phyloP scores from a whole-genome alignment of 805 yeast species.

The Lipomyces chichibuensis region DNA sequence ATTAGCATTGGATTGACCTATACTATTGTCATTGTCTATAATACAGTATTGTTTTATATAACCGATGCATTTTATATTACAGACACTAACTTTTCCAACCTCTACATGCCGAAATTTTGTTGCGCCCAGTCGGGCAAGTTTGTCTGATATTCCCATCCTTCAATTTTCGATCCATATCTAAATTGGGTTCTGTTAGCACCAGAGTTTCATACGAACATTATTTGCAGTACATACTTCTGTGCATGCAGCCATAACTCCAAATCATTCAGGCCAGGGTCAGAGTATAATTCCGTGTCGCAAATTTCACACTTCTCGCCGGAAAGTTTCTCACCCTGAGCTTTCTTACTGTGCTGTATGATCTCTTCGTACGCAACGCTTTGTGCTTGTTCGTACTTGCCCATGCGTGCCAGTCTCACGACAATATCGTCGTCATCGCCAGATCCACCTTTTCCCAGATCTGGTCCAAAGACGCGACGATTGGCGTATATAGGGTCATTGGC shows the following conservation, averaged over 20 bases:
- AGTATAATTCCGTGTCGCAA: slow-evolving; percentile 71
- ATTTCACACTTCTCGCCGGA: slow-evolving; percentile 61
- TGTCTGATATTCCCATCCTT: slow-evolving; percentile 72
- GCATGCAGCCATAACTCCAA: slow-evolving; percentile 92
- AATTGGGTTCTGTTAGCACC: not conserved
- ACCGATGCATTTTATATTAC: not conserved
- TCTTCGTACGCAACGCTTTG: slow-evolving; percentile 30
- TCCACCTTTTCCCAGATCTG: slow-evolving; percentile 64
- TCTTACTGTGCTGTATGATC: slow-evolving; percentile 23
- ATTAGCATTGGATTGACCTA: not conserved
- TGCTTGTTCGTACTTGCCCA: slow-evolving; percentile 38
- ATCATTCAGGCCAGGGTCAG: slow-evolving; percentile 89
- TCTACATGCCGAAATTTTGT: slow-evolving; percentile 19
- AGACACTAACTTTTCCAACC: not conserved
- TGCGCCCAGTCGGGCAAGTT: slow-evolving; percentile 82
- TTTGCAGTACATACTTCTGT: slow-evolving; percentile 50
- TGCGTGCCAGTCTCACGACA: slow-evolving; percentile 47
- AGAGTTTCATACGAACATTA: slow-evolving; percentile 51
- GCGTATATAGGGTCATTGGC: slow-evolving; percentile 92
- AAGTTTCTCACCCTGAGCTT: slow-evolving; percentile 62
- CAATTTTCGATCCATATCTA: slow-evolving; percentile 33
- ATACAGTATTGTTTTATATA: not conserved
- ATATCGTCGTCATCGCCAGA: slow-evolving; percentile 55
- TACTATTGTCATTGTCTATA: not conserved
- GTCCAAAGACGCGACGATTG: slow-evolving; percentile 80